phyloP scores from a whole-genome alignment of 176 grass and related monocot species.

The Aegilops bicornis region DNA sequence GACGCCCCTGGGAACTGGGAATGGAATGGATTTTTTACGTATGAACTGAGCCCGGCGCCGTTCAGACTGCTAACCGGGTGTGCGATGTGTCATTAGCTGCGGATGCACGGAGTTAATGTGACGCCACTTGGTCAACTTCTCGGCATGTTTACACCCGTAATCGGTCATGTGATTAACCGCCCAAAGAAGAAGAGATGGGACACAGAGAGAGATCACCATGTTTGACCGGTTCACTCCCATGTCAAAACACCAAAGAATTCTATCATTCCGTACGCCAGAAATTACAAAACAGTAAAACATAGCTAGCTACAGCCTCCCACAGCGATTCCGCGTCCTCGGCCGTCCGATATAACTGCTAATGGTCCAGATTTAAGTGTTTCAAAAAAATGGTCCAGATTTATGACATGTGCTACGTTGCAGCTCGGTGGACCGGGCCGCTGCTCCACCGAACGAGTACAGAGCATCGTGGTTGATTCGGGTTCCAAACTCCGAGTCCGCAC shows the following conservation, averaged over 20 bases:
- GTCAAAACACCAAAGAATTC: not conserved
- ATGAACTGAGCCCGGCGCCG: not conserved
- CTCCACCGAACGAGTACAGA: too few species aligned
- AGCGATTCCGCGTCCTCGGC: too few species aligned
- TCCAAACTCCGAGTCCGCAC: too few species aligned
- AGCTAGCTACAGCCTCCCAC: too few species aligned
- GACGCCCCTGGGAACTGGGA: not conserved
- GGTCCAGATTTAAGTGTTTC: too few species aligned
- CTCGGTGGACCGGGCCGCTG: too few species aligned
- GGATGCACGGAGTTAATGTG: not conserved
- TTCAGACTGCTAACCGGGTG: not conserved
- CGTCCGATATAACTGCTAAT: too few species aligned
- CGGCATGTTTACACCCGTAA: conserved; percentile 15
- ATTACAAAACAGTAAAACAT: too few species aligned
- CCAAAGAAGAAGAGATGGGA: not conserved
- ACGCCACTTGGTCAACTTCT: conserved; percentile 9
- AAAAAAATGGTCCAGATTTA: too few species aligned
- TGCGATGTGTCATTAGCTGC: not conserved
- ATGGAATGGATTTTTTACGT: not conserved
- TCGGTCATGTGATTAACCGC: not conserved
- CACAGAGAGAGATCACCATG: not conserved
- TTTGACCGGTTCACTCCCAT: not conserved
- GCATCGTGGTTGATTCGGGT: too few species aligned
- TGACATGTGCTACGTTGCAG: too few species aligned
- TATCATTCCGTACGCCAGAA: too few species aligned